Evolutionary conservation across 495 filamentous ascomycete genomes (phyloP), one percentile per base, ranked within the genome.

Genomic region (Penicillium flavigenum): DNA sequence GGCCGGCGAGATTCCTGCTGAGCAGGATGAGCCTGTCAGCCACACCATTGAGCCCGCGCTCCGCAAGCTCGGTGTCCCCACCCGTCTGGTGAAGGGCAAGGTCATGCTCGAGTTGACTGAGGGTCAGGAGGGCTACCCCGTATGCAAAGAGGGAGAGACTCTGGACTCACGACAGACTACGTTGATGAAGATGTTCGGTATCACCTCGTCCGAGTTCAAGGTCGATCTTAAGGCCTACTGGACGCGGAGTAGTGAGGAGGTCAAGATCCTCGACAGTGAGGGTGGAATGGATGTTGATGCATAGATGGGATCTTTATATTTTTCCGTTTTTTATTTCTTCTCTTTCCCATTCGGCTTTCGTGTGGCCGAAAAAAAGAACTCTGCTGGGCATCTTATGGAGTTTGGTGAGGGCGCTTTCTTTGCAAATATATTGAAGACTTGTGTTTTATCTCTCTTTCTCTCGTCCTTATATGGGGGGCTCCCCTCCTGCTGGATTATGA

Each of bases 111-210:
- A 92, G 59, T 74, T 86, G 66, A 77, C 92, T 8, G 87, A 91
- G 42, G 85, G 86, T 44, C 79, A 84, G 64, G 71, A 72, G 14
- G 75, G 76, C 12, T 96, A 91, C 68, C 79, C 76, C 20, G 86
- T 98, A 20, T 96, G 92, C 69, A 80, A 82, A 52, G 84, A 90
- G 65, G 94, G 95, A 2, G 82, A 96, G 63, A 80, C 84, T 52
- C 71, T 98, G 38, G 91, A 96, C 66, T 89, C 87, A 36, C 79
- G 92, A 47, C 94, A 98, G 80, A 96, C 93, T 60, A 86, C 89
- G 49, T 72, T 98, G 66, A 71, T 98, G 73, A 98, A 98, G 84
- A 81, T 96, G 69, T 98, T 98, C 76, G 89, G 91, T 51, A 81
- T 95, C 24, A 86, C 86, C 38, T 87, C 90, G 71, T 86, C 91